Evolutionary conservation across 1,139 yeast genomes (phyloP).

Genomic region (Hyphopichia burtonii): DNA sequence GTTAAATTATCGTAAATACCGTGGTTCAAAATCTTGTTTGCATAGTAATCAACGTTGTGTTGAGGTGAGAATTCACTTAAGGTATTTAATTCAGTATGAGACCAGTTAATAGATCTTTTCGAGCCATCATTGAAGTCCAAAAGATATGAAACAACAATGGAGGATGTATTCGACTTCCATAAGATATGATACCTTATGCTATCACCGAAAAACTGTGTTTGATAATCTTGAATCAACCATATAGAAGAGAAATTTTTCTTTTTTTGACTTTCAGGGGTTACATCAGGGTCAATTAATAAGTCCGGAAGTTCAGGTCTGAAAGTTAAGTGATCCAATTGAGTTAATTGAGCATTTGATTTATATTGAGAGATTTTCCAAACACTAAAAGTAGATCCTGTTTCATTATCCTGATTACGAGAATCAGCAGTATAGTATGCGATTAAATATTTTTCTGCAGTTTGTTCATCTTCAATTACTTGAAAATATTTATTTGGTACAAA

Average conservation of each 20-base stretch:
- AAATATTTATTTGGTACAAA: conserved; percentile 33
- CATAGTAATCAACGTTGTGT: conserved; percentile 36
- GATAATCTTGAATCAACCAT: conserved; percentile 51
- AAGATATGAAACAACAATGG: conserved; percentile 33
- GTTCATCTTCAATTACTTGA: conserved; percentile 11
- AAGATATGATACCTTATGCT: conserved; percentile 32
- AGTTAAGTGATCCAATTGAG: conserved; percentile 22
- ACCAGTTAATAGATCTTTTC: conserved; percentile 15
- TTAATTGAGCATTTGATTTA: conserved; percentile 17
- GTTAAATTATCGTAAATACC: conserved; percentile 45
- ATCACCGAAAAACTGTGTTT: conserved; percentile 24
- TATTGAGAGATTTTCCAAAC: conserved; percentile 20
- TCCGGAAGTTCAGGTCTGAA: conserved; percentile 28
- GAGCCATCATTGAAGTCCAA: conserved; percentile 18
- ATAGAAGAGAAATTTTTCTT: conserved; percentile 26
- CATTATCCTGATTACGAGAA: conserved; percentile 5
- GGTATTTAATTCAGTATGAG: conserved; percentile 12
- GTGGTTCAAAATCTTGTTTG: conserved; percentile 45
- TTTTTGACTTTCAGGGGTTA: background rate
- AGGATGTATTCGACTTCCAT: conserved; percentile 66
- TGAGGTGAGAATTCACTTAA: conserved; percentile 20
- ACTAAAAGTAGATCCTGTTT: conserved; percentile 24
- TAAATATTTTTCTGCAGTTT: conserved; percentile 13
- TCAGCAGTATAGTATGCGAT: conserved; percentile 14
- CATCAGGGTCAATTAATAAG: conserved; percentile 2